phyloP scores from a whole-genome alignment of 2,329 filamentous ascomycete species.

The Ceratocystis cubensis region DNA sequence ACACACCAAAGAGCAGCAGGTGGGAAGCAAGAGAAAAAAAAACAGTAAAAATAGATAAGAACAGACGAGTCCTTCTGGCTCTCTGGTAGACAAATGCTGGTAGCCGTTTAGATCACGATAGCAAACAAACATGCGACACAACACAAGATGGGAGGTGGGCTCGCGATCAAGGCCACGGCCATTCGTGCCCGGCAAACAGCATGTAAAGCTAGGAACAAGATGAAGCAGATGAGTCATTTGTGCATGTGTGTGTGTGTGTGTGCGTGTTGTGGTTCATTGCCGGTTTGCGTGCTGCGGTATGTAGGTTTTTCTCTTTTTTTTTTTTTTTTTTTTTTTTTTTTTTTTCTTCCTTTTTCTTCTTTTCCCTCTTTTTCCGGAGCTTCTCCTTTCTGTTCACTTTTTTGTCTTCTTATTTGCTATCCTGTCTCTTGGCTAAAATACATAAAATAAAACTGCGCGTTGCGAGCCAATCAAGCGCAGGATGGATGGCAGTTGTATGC shows the following conservation, averaged over 20 bases:
- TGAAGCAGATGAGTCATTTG: conserved; percentile 8
- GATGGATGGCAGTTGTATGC: too few relatives aligned
- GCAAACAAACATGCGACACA: too few relatives aligned
- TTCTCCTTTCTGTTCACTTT: neutral
- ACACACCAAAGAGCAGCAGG: conserved; percentile 8
- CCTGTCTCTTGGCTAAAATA: neutral
- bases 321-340: neutral
- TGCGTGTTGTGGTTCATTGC: neutral
- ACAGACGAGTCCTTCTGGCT: neutral
- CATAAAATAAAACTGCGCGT: neutral
- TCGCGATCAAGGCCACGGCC: neutral
- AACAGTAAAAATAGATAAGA: neutral
- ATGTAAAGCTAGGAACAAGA: neutral
- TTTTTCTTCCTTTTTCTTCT: neutral
- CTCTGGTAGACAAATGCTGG: neutral
- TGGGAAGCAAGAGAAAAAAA: neutral
- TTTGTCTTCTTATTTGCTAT: neutral
- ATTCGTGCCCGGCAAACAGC: neutral
- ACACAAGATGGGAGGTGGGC: neutral
- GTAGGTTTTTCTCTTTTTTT: neutral
- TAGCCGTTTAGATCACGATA: neutral
- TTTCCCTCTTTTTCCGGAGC: neutral
- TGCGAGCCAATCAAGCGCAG: too few relatives aligned
- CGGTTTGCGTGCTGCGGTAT: neutral
- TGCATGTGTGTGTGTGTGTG: neutral